Base-by-base conservation (phyloP, 495 filamentous ascomycete species). In the Annulohypoxylon stygium region DNA sequence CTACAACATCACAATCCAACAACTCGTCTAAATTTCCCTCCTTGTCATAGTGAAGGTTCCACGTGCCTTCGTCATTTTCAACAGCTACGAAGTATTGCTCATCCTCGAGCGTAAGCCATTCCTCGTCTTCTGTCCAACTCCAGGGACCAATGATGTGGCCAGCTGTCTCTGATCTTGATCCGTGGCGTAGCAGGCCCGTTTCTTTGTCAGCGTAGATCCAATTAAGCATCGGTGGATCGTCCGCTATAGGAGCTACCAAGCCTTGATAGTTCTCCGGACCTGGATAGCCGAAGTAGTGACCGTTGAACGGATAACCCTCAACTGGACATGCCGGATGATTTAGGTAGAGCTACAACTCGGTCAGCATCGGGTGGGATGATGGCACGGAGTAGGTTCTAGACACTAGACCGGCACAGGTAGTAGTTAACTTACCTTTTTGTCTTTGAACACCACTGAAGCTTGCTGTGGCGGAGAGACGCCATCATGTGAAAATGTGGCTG, bases 191-290 rank as follows among this genome's bases (percentile, higher is more conserved):
- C 71, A 87, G 76, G 61, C 84, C 80, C 33, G 81, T 88, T 70
- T 86, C 86, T 67, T 85, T 83, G 80, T 90, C 87, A 66, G 88
- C 84, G 64, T 87, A 91, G 10, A 91, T 86, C 89, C 89, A 91
- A 81, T 90, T 88, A 30, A 91, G 83, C 82, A 87, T 84, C 16
- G 89, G 89, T 4, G 88, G 87, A 65, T 88, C 86, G 61, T 88
- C 87, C 0, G 79, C 78, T 71, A 89, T 87, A 50, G 85, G 85
- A 36, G 87, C 86, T 64, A 91, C 88, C 61, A 90, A 78, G 4
- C 88, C 88, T 63, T 85, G 83, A 75, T 85, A 87, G 53, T 84
- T 78, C 53, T 83, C 83, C n/a, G 86, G 84, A 16, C 81, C 79
- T 20, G 89, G 89, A 73, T 89, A 89, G 9, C 83, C 83, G 70